Conservation (phyloP, 208 protist species). For the Crithidia acanthocephali region DNA sequence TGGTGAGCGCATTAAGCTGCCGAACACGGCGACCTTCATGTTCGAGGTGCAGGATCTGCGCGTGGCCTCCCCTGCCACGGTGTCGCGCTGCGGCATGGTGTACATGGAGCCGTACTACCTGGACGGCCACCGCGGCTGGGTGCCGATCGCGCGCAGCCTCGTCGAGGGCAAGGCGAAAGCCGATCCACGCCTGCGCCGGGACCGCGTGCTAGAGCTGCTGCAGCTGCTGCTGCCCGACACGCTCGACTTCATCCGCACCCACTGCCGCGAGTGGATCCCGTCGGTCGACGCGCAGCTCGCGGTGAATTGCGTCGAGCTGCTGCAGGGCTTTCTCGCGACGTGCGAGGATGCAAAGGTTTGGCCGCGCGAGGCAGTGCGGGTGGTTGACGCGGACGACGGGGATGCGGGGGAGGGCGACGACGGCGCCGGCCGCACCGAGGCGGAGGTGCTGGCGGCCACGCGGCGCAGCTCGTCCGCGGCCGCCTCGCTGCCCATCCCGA, state of each 20-base stretch:
- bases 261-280: constrained; percentile 91
- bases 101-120: constrained; percentile 96
- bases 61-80: constrained; percentile 98
- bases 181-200: constrained; percentile 50
- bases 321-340: constrained; percentile 78
- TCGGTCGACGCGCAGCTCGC: constrained; percentile 92
- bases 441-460: constrained; percentile 4
- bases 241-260: constrained; percentile 87
- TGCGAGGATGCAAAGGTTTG: constrained; percentile 55
- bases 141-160: constrained; percentile 77
- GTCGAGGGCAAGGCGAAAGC: constrained; percentile 50
- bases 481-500: constrained; percentile 22
- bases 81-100: constrained; percentile 99
- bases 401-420: constrained; percentile 38
- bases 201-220: constrained; percentile 81
- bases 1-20: constrained; percentile 97
- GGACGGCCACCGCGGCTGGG: constrained; percentile 90
- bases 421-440: constrained; percentile 11
- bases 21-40: constrained; percentile 94
- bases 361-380: constrained; percentile 49
- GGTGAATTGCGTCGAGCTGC: constrained; percentile 90
- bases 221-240: constrained; percentile 74
- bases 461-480: constrained; percentile 20
- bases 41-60: constrained; percentile 99
- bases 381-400: constrained; percentile 37